Conservation (phyloP, 1,284 basidiomycete species). For the Sanghuangporus sanghuang region DNA sequence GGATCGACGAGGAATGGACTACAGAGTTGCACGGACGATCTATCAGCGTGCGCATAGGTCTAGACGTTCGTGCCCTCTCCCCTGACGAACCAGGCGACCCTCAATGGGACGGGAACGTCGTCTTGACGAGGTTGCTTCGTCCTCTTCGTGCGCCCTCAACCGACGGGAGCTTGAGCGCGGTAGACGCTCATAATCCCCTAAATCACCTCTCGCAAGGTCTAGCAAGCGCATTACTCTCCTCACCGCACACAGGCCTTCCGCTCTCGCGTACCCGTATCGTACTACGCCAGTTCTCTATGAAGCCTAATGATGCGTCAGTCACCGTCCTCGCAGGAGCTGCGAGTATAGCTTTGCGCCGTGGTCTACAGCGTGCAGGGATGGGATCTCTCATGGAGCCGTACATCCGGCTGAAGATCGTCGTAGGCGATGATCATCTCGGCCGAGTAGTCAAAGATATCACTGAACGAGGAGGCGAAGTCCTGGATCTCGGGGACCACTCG, state of each 20-base stretch:
- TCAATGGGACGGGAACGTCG: conserved; percentile 69
- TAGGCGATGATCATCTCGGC: conserved; percentile 61
- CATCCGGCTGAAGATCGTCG: conserved; percentile 57
- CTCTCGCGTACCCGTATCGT: conserved; percentile 58
- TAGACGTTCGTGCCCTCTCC: conserved; percentile 48
- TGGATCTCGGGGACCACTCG: conserved; percentile 51
- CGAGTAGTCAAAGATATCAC: conserved; percentile 74
- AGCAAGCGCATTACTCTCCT: conserved; percentile 64
- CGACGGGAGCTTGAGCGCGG: conserved; percentile 26
- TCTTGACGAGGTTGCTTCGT: conserved; percentile 47
- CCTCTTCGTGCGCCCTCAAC: conserved; percentile 49
- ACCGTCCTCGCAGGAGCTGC: conserved; percentile 61
- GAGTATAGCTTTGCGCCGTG: conserved; percentile 56
- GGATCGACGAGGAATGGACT: conserved; percentile 43
- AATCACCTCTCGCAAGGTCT: conserved; percentile 61
- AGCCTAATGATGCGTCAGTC: conserved; percentile 34
- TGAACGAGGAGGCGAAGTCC: conserved; percentile 68
- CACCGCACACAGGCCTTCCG: conserved; percentile 68
- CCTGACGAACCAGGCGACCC: conserved; percentile 57
- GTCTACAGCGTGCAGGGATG: conserved; percentile 51
- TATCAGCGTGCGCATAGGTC: conserved; percentile 39
- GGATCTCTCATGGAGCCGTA: conserved; percentile 75
- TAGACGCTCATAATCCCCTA: conserved; percentile 37
- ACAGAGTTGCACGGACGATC: conserved; percentile 55
- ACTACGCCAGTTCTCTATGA: conserved; percentile 38